Evolutionary conservation across 805 yeast genomes (phyloP).

Genomic region (Metschnikowia proteae): DNA sequence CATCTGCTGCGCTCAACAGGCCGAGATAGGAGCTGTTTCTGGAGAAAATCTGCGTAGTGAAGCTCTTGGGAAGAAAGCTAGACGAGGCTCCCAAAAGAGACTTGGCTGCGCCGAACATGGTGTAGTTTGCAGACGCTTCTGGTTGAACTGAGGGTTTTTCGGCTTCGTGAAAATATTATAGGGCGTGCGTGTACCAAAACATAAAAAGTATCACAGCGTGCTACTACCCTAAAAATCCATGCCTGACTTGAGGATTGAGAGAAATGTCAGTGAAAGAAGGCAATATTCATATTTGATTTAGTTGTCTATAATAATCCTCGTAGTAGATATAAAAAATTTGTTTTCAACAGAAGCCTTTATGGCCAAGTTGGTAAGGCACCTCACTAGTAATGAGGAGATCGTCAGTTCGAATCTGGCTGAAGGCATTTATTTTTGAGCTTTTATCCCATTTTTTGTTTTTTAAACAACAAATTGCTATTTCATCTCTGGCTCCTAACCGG

Average conservation of each 20-base stretch:
- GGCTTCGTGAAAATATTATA: neutral
- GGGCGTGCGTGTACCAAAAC: constrained; percentile 3
- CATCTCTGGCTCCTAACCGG: no score
- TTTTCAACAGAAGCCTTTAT: constrained; percentile 20
- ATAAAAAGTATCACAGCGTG: no score
- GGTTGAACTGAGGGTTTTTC: constrained; percentile 3
- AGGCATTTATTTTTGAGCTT: constrained; percentile 20
- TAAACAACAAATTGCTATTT: no score
- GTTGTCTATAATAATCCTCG: no score
- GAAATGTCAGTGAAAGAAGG: no score
- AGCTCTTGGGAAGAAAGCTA: constrained; percentile 1
- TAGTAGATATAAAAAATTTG: neutral
- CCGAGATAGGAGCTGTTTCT: constrained; percentile 50
- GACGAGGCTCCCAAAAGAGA: constrained; percentile 3
- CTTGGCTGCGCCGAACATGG: constrained; percentile 5
- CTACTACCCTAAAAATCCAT: no score
- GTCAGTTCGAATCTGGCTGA: constrained; percentile 31
- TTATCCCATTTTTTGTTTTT: no score
- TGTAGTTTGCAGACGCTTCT: constrained; percentile 2
- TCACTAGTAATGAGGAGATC: constrained; percentile 34
- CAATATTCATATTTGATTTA: no score
- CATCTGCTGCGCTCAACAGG: constrained; percentile 53
- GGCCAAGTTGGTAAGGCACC: constrained; percentile 37
- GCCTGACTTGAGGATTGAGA: no score
- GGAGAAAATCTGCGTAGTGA: constrained; percentile 1